Evolutionary conservation across 2,329 filamentous ascomycete species (phyloP), one percentile per base, ranked within the genome.

Genomic region (Colletotrichum agaves): DNA sequence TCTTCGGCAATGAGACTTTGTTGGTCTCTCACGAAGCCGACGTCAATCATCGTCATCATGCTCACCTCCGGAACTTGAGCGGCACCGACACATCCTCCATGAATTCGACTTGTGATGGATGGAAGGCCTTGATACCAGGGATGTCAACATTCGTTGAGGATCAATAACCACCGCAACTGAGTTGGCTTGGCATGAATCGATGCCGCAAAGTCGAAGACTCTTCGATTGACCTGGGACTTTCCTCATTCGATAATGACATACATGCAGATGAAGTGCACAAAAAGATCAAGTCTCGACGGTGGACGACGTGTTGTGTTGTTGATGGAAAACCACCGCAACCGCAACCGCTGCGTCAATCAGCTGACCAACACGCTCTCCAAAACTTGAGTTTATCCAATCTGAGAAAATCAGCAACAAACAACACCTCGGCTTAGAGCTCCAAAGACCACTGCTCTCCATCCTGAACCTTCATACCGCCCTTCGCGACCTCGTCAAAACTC

Each of bases 401-500:
- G 27, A 27, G 27, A 27, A 27, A 7, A 8, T 7, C 27, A 27
- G 8, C 6, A 27, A 27, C 27, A 8, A 12, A 11, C 0, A n/a
- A 35, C 8, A 23, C 1, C 31, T 2, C 4, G n/a, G 10, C 31
- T 23, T 23, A 67, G 39, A 67, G n/a, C 47, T 64, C 64, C 39
- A 60, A 17, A 15, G 53, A 59, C 60, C 43, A 58, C 7, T 58
- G 41, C n/a, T 39, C 46, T 4, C 11, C 21, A 17, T 19, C 35
- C 12, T 10, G 35, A 17, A 49, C 15, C n/a, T 49, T 46, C 31
- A 33, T 7, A 2, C 39, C 53, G 19, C 41, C 61, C 61, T 47
- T 37, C 39, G 19, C 33, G 6, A 60, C 63, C 44, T 39, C 55
- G 3, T 19, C 64, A 23, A 67, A 67, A 2, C 35, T 61, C 12